Conservation (phyloP, 202 grass and related monocot species). For the Bolboschoenoplectus hybrid region DNA sequence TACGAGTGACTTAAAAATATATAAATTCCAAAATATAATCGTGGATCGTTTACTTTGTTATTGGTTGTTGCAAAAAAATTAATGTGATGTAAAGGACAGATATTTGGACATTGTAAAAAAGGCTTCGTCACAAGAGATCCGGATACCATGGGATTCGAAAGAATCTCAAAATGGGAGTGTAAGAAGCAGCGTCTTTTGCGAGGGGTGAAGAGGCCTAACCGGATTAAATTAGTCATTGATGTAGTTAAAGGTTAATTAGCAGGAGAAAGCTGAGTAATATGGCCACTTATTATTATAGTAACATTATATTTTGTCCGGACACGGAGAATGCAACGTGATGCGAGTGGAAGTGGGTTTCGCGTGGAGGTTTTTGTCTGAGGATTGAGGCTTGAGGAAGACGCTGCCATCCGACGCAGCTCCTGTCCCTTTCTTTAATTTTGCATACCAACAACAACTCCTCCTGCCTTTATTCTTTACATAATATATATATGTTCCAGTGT, state of each 20-base stretch:
- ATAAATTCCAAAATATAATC: background rate
- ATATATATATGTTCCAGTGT: no score
- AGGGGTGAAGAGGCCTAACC: background rate
- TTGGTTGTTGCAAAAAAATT: background rate
- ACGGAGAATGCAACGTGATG: background rate
- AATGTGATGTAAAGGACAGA: background rate
- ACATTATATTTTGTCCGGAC: background rate
- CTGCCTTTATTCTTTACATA: no score
- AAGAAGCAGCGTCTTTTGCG: conserved; percentile 7
- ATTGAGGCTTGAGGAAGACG: background rate
- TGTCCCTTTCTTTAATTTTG: background rate
- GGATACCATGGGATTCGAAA: conserved; percentile 16
- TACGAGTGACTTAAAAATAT: background rate
- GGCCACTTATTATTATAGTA: background rate
- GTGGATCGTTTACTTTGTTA: background rate
- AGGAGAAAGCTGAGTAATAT: background rate
- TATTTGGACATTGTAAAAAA: background rate
- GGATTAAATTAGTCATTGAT: background rate
- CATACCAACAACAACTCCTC: no score
- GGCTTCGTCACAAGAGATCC: background rate
- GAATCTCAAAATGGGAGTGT: conserved; percentile 25
- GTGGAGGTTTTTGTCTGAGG: background rate
- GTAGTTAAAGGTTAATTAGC: background rate
- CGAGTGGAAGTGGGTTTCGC: background rate
- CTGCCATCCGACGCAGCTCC: conserved; percentile 22